These are phyloP conservation scores for Orobanche coerulescens DNA, from an alignment of 257 asterid species.

Conservation along the genomic window DNA sequence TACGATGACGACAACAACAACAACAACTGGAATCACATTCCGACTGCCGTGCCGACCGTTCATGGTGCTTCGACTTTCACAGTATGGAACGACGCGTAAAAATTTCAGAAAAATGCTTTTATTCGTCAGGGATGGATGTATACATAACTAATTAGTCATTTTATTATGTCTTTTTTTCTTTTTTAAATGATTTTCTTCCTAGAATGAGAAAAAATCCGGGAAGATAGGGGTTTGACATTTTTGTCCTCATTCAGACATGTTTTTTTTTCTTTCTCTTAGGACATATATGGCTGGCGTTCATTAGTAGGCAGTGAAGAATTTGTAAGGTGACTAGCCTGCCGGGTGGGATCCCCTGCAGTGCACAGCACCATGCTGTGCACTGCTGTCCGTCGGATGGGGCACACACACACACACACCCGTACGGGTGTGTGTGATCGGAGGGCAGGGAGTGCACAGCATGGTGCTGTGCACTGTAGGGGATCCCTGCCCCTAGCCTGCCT, in stretches of 20 bases:
- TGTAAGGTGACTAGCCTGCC: no score
- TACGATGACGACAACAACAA: conserved; percentile 4
- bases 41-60: conserved; percentile 39
- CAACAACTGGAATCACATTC: conserved; percentile 22
- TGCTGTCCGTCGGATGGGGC: no score
- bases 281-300: conserved; percentile 39
- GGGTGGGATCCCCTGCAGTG: no score
- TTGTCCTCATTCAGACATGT: conserved; percentile 12
- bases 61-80: conserved; percentile 48
- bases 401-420: no score
- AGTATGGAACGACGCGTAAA: conserved; percentile 54
- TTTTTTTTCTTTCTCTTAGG: conserved; percentile 14
- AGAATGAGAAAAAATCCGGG: background rate
- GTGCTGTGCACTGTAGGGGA: no score
- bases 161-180: conserved; percentile 4
- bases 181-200: background rate
- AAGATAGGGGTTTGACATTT: conserved; percentile 24
- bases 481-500: conserved; percentile 42
- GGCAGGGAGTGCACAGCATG: no score
- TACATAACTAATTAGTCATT: conserved; percentile 30
- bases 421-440: no score
- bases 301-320: conserved; percentile 37
- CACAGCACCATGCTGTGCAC: no score
- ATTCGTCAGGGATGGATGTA: conserved; percentile 15
- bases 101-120: background rate